Percentiles rank a stretch among this genome's conserved stretches.
Evolutionary conservation across 495 filamentous ascomycete genomes (phyloP).

Genomic region (Aspergillus affinis): DNA sequence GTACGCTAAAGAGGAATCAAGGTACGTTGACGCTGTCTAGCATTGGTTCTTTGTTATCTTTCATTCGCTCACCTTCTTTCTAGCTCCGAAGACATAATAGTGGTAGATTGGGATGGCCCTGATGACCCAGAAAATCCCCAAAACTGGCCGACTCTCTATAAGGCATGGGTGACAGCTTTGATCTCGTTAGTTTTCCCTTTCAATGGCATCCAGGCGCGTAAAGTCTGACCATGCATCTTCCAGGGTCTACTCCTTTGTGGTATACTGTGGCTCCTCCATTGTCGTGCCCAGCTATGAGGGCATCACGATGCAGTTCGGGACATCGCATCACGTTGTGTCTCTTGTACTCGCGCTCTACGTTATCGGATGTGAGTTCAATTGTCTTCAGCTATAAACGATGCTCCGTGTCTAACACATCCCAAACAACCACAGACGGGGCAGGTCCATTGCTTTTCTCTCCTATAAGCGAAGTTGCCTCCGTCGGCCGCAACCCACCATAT

Average conservation of each 20-base stretch:
- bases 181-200: neutral
- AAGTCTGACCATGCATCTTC: neutral
- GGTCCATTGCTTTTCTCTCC: slow-evolving; percentile 47
- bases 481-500: slow-evolving; percentile 49
- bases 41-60: neutral
- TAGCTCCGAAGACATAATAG: neutral
- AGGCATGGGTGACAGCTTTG: neutral
- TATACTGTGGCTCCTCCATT: slow-evolving; percentile 4
- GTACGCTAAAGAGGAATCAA: neutral
- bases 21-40: neutral
- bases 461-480: slow-evolving; percentile 42
- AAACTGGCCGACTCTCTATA: slow-evolving; percentile 1
- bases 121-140: slow-evolving; percentile 6
- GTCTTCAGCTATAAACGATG: neutral
- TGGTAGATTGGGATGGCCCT: neutral
- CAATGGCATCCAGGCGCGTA: neutral
- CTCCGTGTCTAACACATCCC: neutral
- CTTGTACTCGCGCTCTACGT: slow-evolving; percentile 4
- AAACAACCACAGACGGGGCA: neutral
- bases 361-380: slow-evolving; percentile 1
- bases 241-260: slow-evolving; percentile 4
- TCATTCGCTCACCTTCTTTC: neutral
- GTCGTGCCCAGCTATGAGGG: neutral
- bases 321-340: neutral
- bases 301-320: neutral